Evolutionary conservation across 1,284 basidiomycete species (phyloP), one percentile per base, ranked within the genome.

Genomic region (Sporisorium sorghi): DNA sequence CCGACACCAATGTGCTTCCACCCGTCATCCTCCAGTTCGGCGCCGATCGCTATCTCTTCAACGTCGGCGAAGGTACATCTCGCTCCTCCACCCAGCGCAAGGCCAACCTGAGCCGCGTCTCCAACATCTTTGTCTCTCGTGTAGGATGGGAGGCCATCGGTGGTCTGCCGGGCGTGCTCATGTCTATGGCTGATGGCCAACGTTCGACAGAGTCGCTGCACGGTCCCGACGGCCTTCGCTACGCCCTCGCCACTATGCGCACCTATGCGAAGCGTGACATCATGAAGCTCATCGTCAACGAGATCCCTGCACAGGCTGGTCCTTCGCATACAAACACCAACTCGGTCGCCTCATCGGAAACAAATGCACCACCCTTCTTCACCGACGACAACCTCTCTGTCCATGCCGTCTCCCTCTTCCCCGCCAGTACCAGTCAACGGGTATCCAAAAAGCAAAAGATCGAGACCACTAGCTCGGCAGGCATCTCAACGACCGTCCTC

Each of bases 41-140:
- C 77, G 87, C 89, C 50, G 90, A 88, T 8, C 91, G 92, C 78
- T 95, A 94, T 77, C 87, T 94, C 53, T 93, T 96, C 87, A 94
- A 95, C 84, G 90, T 88, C 2, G 90, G 92, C 6, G 93, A 96
- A 83, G 92, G 91, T 58, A 90, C 91, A 0, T 90, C 90, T 52
- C 87, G 94, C 33, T 86, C 90, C 0, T 91, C 91, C 77, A 85
- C 90, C 8, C 91, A 94, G 85, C 90, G 89, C 73, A 86, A 86
- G 64, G 85, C 88, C 37, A 88, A 88, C 46, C 89, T 91, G 87
- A 89, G 87, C 77, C 90, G 88, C 59, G 87, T 91, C 2, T 88
- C 88, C 49, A 90, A 87, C 2, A 76, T 95, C 14, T 95, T 96
- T 85, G 85, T 94, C 63, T 91, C 91, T 1, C 88, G 89, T 53